Evolutionary conservation across 371 early-diverging fungal species (phyloP), one percentile per base, ranked within the genome.

Genomic region (Apophysomyces sp.): DNA sequence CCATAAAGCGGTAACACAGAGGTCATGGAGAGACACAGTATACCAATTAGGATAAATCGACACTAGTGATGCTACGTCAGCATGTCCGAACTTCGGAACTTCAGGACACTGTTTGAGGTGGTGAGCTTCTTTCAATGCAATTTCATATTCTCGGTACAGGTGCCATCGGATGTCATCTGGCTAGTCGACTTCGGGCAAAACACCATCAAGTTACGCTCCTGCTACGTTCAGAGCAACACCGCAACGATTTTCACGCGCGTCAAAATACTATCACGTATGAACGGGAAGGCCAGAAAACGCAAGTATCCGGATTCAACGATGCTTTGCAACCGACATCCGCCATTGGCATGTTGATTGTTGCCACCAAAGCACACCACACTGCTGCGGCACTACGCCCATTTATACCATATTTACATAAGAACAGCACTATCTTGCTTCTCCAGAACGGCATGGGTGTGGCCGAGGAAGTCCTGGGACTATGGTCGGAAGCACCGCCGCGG

Each of bases 361-460:
- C 75, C 1, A 79, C 82, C 9, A 82, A 82, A 51, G 78, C 85
- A 2, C 80, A 82, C 40, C 76, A 85, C 52, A 75, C 83, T 1
- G 39, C 67, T 2, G 63, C 63, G 13, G 88, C 88, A 0, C 55
- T 81, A n/a, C 37, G 61, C 26, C 65, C 71, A 5, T 55, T 87
- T 12, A 62, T 60, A 15, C 52, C 64, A 1, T 68, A 80, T 2
- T 55, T 87, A n/a, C 61, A 61, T n/a, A 13, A 69, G 4, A 51
- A 68, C 9, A 82, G 80, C 7, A 73, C 78, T 0, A 72, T 87
- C 2, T 58, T 86, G 7, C 62, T 89, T 53, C 40, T 89, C 44
- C 86, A 86, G 58, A 89, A 89, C 53, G 89, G 89, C 6, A 83
- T 87, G 86, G 89, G 89, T 21, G 65, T 74, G 2, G 68, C 70